phyloP scores from a whole-genome alignment of 2,329 filamentous ascomycete species.

The Aspergillus chevalieri region DNA sequence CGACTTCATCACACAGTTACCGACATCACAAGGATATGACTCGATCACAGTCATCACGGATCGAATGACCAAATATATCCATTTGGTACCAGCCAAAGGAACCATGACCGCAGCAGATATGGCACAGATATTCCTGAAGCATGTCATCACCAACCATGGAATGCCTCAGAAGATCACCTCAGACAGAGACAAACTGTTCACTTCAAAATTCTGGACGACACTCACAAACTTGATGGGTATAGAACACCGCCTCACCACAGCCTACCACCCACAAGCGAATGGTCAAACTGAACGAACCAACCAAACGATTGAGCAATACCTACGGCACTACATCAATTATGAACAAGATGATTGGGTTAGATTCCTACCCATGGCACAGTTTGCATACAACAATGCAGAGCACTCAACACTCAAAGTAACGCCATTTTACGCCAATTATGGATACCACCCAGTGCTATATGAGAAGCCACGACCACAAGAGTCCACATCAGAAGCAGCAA shows the following conservation, averaged over 20 bases:
- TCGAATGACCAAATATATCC: no score
- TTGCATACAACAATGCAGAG: neutral
- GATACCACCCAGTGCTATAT: neutral
- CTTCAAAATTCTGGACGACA: neutral
- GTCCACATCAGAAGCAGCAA: neutral
- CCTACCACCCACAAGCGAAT: neutral
- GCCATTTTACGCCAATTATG: neutral
- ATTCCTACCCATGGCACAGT: neutral
- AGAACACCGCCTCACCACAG: neutral
- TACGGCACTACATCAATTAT: slow-evolving; percentile 6
- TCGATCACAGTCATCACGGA: no score
- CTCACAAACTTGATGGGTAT: neutral
- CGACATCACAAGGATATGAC: no score
- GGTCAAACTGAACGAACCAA: slow-evolving; percentile 3
- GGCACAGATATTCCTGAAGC: no score
- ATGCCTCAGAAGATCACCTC: neutral
- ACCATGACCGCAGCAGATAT: no score
- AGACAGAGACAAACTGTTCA: neutral
- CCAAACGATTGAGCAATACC: slow-evolving; percentile 6
- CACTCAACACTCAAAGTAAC: neutral
- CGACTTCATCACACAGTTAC: no score
- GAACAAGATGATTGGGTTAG: slow-evolving; percentile 3
- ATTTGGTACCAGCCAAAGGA: no score
- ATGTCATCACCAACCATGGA: no score
- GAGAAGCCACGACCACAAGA: neutral